Evolutionary conservation across 805 yeast genomes (phyloP).

Genomic region (Starmerella stellata): DNA sequence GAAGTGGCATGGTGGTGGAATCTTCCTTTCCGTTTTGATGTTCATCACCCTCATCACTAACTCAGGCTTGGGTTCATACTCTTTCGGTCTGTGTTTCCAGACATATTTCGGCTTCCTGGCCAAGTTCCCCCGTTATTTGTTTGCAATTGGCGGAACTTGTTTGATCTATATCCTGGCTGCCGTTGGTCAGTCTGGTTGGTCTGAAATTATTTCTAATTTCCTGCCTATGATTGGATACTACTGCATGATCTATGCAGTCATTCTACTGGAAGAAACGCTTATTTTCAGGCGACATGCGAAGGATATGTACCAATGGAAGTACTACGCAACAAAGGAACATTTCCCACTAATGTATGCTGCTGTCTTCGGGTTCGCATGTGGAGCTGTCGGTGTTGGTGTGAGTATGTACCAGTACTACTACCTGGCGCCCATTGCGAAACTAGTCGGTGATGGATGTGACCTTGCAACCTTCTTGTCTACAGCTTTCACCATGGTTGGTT

Average conservation of each 20-base stretch:
- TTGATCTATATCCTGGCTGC: conserved; percentile 53
- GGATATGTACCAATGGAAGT: conserved; percentile 48
- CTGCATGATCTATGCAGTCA: conserved; percentile 63
- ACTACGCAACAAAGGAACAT: conserved; percentile 46
- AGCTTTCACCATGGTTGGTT: conserved; percentile 48
- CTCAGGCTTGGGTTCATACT: conserved; percentile 62
- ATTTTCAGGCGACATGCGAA: conserved; percentile 42
- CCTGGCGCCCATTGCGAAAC: conserved; percentile 53
- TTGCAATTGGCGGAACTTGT: conserved; percentile 46
- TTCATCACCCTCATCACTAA: conserved; percentile 64
- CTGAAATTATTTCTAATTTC: conserved; percentile 58
- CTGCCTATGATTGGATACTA: conserved; percentile 85
- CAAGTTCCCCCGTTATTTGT: conserved; percentile 60
- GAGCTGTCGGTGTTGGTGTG: conserved; percentile 64
- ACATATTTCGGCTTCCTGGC: conserved; percentile 32
- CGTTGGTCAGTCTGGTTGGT: conserved; percentile 56
- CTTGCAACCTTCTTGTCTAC: conserved; percentile 64
- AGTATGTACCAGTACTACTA: conserved; percentile 83
- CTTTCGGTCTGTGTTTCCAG: conserved; percentile 66
- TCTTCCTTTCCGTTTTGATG: conserved; percentile 49
- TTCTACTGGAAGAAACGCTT: conserved; percentile 52
- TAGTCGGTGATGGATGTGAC: conserved; percentile 57
- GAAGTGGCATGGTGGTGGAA: conserved; percentile 63
- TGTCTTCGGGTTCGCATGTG: conserved; percentile 41
- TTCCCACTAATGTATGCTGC: conserved; percentile 64